phyloP scores from a whole-genome alignment of 2,329 filamentous ascomycete species.

The Septoria petroselini region DNA sequence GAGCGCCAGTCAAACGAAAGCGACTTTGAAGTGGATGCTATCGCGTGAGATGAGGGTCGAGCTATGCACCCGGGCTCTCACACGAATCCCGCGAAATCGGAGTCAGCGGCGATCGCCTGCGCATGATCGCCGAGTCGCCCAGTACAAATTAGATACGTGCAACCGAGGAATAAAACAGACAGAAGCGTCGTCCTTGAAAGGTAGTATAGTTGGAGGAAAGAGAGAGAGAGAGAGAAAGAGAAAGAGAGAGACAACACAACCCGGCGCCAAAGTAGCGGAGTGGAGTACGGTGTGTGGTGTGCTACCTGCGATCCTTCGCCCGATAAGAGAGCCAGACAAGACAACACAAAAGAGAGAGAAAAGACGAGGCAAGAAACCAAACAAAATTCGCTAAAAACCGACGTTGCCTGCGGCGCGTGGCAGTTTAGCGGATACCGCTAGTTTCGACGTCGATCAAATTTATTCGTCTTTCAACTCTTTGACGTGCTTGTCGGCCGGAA shows the following conservation, averaged over 20 bases:
- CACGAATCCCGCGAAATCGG: constrained; percentile 6
- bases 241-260: not conserved
- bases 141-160: not conserved
- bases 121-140: constrained; percentile 10
- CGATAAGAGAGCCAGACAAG: too few species aligned
- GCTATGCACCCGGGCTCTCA: not conserved
- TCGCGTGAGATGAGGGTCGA: not conserved
- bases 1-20: constrained; percentile 10
- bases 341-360: not conserved
- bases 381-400: too few species aligned
- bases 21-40: not conserved
- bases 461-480: too few species aligned
- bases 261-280: too few species aligned
- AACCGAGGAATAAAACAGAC: too few species aligned
- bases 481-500: too few species aligned
- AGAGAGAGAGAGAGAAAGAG: constrained; percentile 2
- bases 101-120: constrained; percentile 13
- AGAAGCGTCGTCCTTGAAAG: too few species aligned
- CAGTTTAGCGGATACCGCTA: too few species aligned
- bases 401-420: too few species aligned
- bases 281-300: not conserved
- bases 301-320: not conserved
- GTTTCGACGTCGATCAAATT: too few species aligned
- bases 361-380: too few species aligned
- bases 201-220: too few species aligned